These are phyloP conservation scores for Ogataea degrootiae DNA, from an alignment of 805 yeast species.

Conservation along the genomic window DNA sequence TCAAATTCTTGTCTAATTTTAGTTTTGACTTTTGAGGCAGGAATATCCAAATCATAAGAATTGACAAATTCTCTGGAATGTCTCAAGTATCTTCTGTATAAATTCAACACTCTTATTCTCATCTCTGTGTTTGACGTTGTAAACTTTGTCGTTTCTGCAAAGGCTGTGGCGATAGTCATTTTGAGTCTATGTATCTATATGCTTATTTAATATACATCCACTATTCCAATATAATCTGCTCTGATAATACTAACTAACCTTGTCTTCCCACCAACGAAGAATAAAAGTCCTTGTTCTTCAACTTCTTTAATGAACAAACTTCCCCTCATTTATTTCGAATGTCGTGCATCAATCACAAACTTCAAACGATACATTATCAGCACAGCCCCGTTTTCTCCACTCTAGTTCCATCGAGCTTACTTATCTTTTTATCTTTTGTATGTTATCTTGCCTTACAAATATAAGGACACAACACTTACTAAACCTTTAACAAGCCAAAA, in stretches of 20 bases:
- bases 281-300: background rate
- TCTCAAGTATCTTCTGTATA: conserved; percentile 71
- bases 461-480: no score
- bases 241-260: background rate
- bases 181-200: background rate
- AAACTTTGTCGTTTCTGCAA: conserved; percentile 75
- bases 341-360: background rate
- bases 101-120: conserved; percentile 56
- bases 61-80: conserved; percentile 47
- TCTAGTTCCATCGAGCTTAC: no score
- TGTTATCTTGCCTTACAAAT: no score
- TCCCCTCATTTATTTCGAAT: background rate
- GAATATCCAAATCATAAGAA: conserved; percentile 69
- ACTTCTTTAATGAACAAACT: background rate
- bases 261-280: background rate
- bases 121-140: conserved; percentile 58
- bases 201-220: background rate
- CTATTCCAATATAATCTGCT: background rate
- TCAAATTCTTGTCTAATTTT: conserved; percentile 87
- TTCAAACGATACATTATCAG: no score
- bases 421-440: no score
- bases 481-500: background rate
- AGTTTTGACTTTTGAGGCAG: conserved; percentile 73
- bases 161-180: conserved; percentile 71
- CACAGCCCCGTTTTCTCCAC: no score